Evolutionary conservation across 2,329 filamentous ascomycete species (phyloP), one percentile per base, ranked within the genome.

Genomic region (Fusarium humuli): DNA sequence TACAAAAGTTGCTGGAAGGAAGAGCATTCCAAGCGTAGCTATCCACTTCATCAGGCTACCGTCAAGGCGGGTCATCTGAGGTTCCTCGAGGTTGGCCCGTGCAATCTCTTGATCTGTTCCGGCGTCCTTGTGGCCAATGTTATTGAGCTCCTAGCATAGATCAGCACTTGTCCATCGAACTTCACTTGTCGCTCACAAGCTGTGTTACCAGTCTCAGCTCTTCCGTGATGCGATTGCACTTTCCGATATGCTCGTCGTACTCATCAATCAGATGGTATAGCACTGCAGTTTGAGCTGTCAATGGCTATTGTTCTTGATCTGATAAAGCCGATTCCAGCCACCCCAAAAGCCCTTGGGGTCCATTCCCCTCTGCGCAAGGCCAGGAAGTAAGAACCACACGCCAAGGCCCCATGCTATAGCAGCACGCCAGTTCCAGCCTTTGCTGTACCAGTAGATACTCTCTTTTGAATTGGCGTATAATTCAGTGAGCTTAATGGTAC

Each of bases 241-340:
- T 45, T 2, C 57, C 30, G 1, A 67, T 62, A 8, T 49, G 41
- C 10, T 67, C 57, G 3, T 67, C 46, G 0, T 67, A 67, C 1
- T 67, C 64, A 3, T 57, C 41, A 1, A 57, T 23, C 25, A 27
- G 25, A 25, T 7, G 23, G 23, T 25, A 8, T 25, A 25, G 23
- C 7, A 25, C 7, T 25, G 23, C 23, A 25, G 23, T 25, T 25
- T 25, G 23, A 7, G 7, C 23, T 25, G 2, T 25, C 23, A 7
- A n/a, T n/a, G 23, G 23, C 23, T 25, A 25, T 25, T 25, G 23
- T 25, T 25, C 23, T 25, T 25, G 8, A 40, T 32, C 30, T 59
- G 9, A 11, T 25, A 32, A 2, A 41, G 32, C 3, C n/a, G 16
- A 11, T 25, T 25, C 49, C 30, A 46, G 6, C 25, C 23, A 1